These are phyloP conservation scores for Puccinia hordei DNA, from an alignment of 1,284 basidiomycete species.

Conservation along the genomic window DNA sequence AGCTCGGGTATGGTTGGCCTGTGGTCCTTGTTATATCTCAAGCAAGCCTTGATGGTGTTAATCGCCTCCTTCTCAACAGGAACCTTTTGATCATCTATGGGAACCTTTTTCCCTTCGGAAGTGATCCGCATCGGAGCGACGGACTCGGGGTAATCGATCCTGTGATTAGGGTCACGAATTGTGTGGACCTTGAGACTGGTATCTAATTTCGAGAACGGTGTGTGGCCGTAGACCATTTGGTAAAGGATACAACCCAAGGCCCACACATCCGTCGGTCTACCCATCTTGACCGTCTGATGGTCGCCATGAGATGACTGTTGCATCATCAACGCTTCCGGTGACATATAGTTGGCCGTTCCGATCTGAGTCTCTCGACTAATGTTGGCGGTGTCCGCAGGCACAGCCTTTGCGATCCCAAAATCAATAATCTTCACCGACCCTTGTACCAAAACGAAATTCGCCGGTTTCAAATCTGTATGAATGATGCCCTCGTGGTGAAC, in stretches of 20 bases:
- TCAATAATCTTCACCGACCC: constrained; percentile 92
- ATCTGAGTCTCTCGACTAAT: constrained; percentile 84
- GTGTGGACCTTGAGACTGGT: constrained; percentile 83
- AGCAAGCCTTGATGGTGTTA: constrained; percentile 72
- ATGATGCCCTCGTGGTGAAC: constrained; percentile 96
- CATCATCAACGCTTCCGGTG: constrained; percentile 70
- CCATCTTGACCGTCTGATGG: constrained; percentile 54
- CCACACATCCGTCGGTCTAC: constrained; percentile 87
- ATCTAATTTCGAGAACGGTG: constrained; percentile 84
- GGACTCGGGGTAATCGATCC: constrained; percentile 74
- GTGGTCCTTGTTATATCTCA: constrained; percentile 73
- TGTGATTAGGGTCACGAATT: constrained; percentile 73
- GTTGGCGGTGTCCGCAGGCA: constrained; percentile 94
- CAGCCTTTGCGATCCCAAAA: constrained; percentile 94
- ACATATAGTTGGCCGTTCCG: constrained; percentile 94
- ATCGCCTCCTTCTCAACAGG: constrained; percentile 72
- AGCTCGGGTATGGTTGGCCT: constrained; percentile 75
- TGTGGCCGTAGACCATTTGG: constrained; percentile 91
- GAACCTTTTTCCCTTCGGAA: constrained; percentile 60
- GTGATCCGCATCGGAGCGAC: constrained; percentile 64
- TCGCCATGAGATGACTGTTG: constrained; percentile 31
- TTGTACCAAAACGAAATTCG: constrained; percentile 90
- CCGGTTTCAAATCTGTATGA: constrained; percentile 92
- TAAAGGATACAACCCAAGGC: constrained; percentile 93
- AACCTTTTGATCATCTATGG: constrained; percentile 68